These are phyloP conservation scores for Metschnikowia cerradonensis DNA, from an alignment of 805 yeast genomes.

Conservation along the genomic window DNA sequence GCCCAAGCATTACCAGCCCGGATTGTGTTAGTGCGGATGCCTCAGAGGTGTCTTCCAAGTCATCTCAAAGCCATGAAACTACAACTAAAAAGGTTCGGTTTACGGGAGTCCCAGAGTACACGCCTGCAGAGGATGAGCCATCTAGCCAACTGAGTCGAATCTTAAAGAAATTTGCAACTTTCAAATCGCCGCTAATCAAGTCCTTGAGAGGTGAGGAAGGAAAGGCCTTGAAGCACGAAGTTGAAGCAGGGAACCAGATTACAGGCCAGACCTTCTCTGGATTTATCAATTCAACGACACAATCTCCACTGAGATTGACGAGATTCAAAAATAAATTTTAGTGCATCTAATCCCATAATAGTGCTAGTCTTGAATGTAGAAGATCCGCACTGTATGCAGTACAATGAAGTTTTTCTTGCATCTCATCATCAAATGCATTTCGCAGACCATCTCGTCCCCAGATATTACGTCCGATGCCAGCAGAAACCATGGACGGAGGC, in stretches of 20 bases:
- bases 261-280: background rate
- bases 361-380: background rate
- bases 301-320: constrained; percentile 10
- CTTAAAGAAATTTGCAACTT: constrained; percentile 37
- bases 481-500: constrained; percentile 3
- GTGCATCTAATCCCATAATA: background rate
- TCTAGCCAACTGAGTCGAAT: constrained; percentile 35
- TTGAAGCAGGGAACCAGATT: background rate
- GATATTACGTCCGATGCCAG: constrained; percentile 7
- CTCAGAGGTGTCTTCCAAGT: constrained; percentile 9
- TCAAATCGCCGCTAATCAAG: constrained; percentile 16
- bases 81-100: constrained; percentile 46
- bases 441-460: constrained; percentile 3
- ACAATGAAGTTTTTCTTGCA: constrained; percentile 11
- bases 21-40: background rate
- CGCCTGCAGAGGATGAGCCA: constrained; percentile 55
- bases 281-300: background rate
- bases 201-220: constrained; percentile 23
- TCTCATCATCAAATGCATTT: constrained; percentile 13
- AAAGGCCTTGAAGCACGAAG: constrained; percentile 34
- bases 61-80: constrained; percentile 9
- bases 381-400: constrained; percentile 8
- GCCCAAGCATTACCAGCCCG: background rate
- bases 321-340: constrained; percentile 13
- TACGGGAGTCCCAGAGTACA: constrained; percentile 48